Base-by-base conservation (phyloP, 352 stramenopile genomes). In the Elongisporangium prolatum region DNA sequence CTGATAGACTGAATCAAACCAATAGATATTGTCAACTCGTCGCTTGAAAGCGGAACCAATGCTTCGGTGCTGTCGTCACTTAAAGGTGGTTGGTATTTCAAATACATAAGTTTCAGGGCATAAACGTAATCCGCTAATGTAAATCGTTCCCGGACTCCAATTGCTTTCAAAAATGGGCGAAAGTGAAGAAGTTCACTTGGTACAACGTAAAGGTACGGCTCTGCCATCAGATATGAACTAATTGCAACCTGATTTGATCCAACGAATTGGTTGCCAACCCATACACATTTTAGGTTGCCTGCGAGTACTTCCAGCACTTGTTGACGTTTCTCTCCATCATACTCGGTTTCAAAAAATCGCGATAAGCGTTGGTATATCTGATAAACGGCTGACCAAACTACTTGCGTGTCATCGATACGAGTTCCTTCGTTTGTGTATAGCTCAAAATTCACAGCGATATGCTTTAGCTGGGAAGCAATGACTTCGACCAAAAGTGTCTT, bases 1-100 rank as follows among this genome's bases (percentile, higher is more conserved):
- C 80, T 89, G 54, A 91, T 73, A 16, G 84, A 60, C 59, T 91
- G 82, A 18, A 88, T 67, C 47, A 91, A 69, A 11, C 77, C 77
- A 56, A 91, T 87, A 2, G 71, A 74, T 38, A 70, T 74, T 16
- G 68, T 60, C 38, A 90, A 44, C 50, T 84, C 77, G 22, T 87
- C 75, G 53, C 52, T 63, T 17, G 64, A 68, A 13, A 86, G 65
- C 34, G 72, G 59, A 22, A 66, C 21, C 48, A 48, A 16, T 1
- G 50, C 50, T 21, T 24, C 55, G 24, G 49, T 21, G 4, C 50
- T 44, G 50, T 65, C 60, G 16, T 57, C 61, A 49, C 40, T 54
- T 17, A 61, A 44, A 21, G 51, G 47, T 38, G 21, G 34, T 47
- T 70, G 54, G 21, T 58, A 72, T 54, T 87, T 77, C 7, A 67